Base-by-base conservation (phyloP, 495 filamentous ascomycete species). In the Aspergillus conjunctus region DNA sequence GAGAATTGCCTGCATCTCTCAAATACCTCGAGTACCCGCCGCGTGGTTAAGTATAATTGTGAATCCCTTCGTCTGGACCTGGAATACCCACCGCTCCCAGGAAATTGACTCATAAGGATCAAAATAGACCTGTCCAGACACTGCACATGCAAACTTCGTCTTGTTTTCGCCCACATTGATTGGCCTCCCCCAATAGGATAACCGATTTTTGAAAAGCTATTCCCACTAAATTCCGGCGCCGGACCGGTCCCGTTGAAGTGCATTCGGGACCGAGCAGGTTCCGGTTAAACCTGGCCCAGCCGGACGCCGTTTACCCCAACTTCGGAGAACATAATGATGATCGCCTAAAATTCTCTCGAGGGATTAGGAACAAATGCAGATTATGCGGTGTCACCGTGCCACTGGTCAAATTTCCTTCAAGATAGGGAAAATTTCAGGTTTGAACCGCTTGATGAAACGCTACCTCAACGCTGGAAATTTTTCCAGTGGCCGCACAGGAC, bases 241-340 rank as follows among this genome's bases (percentile, higher is more conserved):
- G 72, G 50, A 12, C 39, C 72, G 72, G 72, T 32, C 10, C 72
- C 72, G 72, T 63, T 15, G 60, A 56, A 63, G 32, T 46, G 48
- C 41, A 43, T 31, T 60, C 72, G 73, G 45, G 20, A 61, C 72
- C 72, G 65, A 33, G 15, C 58, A 65, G 65, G 68, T 55, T 12
- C 72, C 71, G 73, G 62, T 60, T 26, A 54, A 26, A 12, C n/a
- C 22, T 51, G 21, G 21, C 21, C 22, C 21, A 51, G 44, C 44
- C 44, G 44, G 6, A 22, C n/a, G n/a, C 11, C 9, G 10, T 20
- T 2, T 2, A 48, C 11, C 7, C 44, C 44, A 14, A 22, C 18
- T 51, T 51, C 3, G 21, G 49, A n/a, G 30, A 51, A 31, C 10
- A 48, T 1, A 17, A 10, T 6, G 44, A 11, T 22, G 44, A 48